Evolutionary conservation across 1,284 basidiomycete species (phyloP).

Genomic region (Neonothopanus nambi): DNA sequence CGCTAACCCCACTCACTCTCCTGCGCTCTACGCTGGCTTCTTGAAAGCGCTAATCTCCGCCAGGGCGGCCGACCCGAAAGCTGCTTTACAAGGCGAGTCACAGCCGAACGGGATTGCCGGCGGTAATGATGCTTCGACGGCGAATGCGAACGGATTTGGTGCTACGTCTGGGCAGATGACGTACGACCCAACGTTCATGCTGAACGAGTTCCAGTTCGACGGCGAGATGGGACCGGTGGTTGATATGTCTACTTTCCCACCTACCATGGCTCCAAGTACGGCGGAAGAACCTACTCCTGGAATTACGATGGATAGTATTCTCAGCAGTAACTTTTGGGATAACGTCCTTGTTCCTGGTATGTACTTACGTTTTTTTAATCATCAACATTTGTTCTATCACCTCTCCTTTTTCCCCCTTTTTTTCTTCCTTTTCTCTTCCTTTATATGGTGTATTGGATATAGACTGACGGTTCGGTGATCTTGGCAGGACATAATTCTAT

Average conservation of each 20-base stretch:
- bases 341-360: constrained; percentile 78
- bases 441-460: too few relatives aligned
- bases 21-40: constrained; percentile 85
- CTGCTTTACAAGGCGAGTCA: constrained; percentile 11
- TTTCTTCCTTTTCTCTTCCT: constrained; percentile 11
- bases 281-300: constrained; percentile 46
- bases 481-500: constrained; percentile 70
- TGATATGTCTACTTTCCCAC: constrained; percentile 80
- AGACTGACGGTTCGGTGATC: constrained; percentile 11
- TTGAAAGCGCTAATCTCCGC: constrained; percentile 76
- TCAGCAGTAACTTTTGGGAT: constrained; percentile 81
- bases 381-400: background rate
- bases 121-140: constrained; percentile 3
- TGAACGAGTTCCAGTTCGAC: constrained; percentile 66
- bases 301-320: constrained; percentile 78
- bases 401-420: background rate
- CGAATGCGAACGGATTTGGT: constrained; percentile 13
- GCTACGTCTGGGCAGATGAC: constrained; percentile 17
- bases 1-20: constrained; percentile 77
- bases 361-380: constrained; percentile 23
- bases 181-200: constrained; percentile 22
- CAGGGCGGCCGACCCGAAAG: background rate
- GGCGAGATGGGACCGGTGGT: constrained; percentile 79
- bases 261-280: constrained; percentile 67
- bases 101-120: constrained; percentile 15